Base-by-base conservation (phyloP, 352 stramenopile genomes). In the Blastocystis sp. region DNA sequence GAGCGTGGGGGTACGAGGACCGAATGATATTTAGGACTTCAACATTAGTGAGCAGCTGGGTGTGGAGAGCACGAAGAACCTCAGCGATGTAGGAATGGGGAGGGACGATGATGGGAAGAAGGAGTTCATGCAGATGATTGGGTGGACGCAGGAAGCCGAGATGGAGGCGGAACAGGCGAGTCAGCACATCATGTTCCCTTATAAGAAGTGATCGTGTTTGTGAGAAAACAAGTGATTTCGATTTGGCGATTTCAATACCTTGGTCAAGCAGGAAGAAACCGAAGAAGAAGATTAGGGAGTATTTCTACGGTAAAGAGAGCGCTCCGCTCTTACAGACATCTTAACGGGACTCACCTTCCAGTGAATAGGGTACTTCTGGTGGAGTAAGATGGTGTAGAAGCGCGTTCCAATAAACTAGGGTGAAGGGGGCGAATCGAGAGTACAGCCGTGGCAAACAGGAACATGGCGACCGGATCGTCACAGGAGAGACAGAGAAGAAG, bases 71-170 rank as follows among this genome's bases (percentile, higher is more conserved):
- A 81, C 69, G 27, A 64, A 11, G 27, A 27, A 81, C 9, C 14
- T 81, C 44, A 81, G 34, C 40, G 69, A 81, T 42, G 61, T 72
- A 44, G 32, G 16, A 0, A 21, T 72, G 61, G 11, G 32, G 4
- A 44, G 29, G 6, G 61, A 44, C n/a, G 4, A 44, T 72, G 61
- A 72, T 1, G 29, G 16, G 9, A 44, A 72, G 61, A 38, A 44
- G 3, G 46, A 81, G 69, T 81, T 81, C 32, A 81, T 81, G 69
- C 21, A 46, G 34, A 14, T 63, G n/a, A 81, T 81, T 42, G 69
- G 69, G 14, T 81, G 69, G 69, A 81, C 40, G 9, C 44, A 81
- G 36, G 69, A 81, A 42, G 44, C 46, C 21, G 69, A 54, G 8
- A 44, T 11, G 21, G 40, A 14, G 7, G 46, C 49, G 9, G 69